These are phyloP conservation scores for Cercospora canescens DNA, from an alignment of 2,329 filamentous ascomycete species.

Conservation along the genomic window DNA sequence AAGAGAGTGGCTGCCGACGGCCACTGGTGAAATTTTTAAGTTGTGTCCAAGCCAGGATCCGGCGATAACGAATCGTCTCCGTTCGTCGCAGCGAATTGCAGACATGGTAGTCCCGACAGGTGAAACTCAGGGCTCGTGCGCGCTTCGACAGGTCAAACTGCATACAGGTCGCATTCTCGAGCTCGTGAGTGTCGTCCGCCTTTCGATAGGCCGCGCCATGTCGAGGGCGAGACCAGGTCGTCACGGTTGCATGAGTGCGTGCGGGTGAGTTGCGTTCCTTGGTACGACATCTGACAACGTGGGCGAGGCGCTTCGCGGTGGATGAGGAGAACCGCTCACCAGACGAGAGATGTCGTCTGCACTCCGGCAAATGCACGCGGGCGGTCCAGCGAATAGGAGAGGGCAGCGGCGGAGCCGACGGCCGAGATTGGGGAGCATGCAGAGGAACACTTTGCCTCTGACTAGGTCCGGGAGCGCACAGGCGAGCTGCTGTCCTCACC, in stretches of 20 bases:
- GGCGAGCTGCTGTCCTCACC: background rate
- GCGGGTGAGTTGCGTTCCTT: background rate
- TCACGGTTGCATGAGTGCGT: background rate
- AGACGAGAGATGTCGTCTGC: background rate
- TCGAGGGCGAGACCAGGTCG: background rate
- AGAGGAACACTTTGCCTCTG: background rate
- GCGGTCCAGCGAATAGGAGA: constrained; percentile 1
- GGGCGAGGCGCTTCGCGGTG: background rate
- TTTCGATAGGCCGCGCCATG: background rate
- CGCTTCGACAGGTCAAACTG: background rate
- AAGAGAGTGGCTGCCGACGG: background rate
- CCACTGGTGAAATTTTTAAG: background rate
- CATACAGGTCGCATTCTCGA: background rate
- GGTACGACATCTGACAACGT: background rate
- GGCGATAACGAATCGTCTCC: background rate
- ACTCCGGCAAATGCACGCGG: background rate
- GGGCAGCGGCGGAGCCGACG: background rate
- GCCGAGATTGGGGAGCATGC: background rate
- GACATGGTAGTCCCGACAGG: background rate
- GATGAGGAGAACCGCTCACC: background rate
- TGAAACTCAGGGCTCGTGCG: background rate
- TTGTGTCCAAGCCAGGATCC: background rate
- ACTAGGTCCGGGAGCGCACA: background rate
- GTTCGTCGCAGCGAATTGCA: background rate
- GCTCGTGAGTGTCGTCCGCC: background rate